Evolutionary conservation across 352 stramenopile species (phyloP).

Genomic region (Phytophthora sansomeana): DNA sequence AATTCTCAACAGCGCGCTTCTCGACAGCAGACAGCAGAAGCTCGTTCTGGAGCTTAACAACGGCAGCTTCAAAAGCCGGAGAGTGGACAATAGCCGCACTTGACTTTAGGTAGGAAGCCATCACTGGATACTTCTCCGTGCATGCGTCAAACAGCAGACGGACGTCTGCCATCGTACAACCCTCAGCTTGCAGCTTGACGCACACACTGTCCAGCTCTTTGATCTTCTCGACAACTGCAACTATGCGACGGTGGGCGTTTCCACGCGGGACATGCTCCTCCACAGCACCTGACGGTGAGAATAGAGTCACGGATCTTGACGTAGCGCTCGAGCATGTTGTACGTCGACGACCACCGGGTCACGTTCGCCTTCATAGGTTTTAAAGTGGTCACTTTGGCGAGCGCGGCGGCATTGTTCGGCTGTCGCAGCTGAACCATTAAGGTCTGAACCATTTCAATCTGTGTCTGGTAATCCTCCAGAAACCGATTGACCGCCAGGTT

Average conservation of each 20-base stretch:
- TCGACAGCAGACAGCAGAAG: not conserved
- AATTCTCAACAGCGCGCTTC: not conserved
- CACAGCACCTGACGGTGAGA: not conserved
- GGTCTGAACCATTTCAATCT: constrained; percentile 7
- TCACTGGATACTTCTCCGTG: not conserved
- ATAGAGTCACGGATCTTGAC: constrained; percentile 6
- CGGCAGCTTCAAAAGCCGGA: not conserved
- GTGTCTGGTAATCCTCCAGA: constrained; percentile 9
- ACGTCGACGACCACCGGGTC: constrained; percentile 5
- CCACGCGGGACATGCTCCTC: not conserved
- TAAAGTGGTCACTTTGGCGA: not conserved
- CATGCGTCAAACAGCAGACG: not conserved
- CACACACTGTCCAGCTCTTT: not conserved
- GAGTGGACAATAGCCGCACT: constrained; percentile 1
- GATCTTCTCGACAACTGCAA: not conserved
- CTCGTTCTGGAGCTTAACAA: constrained; percentile 12
- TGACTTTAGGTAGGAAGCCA: not conserved
- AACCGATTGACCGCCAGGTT: constrained; percentile 7
- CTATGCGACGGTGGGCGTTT: not conserved
- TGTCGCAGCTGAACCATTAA: constrained; percentile 15
- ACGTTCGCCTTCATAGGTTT: constrained; percentile 11
- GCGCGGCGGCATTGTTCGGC: constrained; percentile 8
- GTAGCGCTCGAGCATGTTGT: constrained; percentile 14
- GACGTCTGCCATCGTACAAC: not conserved
- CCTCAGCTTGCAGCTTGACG: not conserved